Base-by-base conservation (phyloP, 2,329 filamentous ascomycete genomes). In the Aureobasidium sp. region DNA sequence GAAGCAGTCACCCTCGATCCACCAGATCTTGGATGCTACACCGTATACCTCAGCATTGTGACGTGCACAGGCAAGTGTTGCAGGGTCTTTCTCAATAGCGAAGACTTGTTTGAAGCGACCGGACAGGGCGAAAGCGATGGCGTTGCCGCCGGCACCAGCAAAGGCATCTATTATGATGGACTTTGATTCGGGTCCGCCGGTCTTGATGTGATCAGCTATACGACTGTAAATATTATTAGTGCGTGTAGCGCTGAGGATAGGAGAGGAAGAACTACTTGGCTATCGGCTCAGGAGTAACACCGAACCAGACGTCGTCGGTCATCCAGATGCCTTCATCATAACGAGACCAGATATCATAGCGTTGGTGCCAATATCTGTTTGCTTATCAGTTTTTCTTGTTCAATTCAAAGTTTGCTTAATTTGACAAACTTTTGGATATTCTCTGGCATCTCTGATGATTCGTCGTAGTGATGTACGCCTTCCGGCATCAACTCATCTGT, bases 251-350 rank as follows among this genome's bases (percentile, higher is more conserved):
- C 9, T 27, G 10, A 3, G n/a, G 36, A 2, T 15, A 27, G 32
- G 41, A 39, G 42, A 21, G 13, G 77, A 80, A 10, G 16, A 36
- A 15, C 69, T 78, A 94, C 90, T 82, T 86, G 63, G 94, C 94
- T 32, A 99, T 85, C 5, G 90, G 89, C 73, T 99, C 93, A 13
- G 94, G 92, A 0, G 95, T 99, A 8, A 97, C 92, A 61, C 92
- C 94, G 73, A 94, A 99, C 94, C 94, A 99, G 59, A 91, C 89
- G 75, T 93, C 88, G 72, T 96, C 87, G 0, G 95, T 99, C 81
- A 99, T 85, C 79, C 86, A 88, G 66, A 99, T 83, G 61, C 91
- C 93, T 63, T 92, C 83, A 72, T 97, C 88, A 71, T 97, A 99
- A 68, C 82, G 83, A 15, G 87, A 87, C 76, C 96, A 99, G 66